Conservation (phyloP, 106 monocot species). For the Acorus gramineus region DNA sequence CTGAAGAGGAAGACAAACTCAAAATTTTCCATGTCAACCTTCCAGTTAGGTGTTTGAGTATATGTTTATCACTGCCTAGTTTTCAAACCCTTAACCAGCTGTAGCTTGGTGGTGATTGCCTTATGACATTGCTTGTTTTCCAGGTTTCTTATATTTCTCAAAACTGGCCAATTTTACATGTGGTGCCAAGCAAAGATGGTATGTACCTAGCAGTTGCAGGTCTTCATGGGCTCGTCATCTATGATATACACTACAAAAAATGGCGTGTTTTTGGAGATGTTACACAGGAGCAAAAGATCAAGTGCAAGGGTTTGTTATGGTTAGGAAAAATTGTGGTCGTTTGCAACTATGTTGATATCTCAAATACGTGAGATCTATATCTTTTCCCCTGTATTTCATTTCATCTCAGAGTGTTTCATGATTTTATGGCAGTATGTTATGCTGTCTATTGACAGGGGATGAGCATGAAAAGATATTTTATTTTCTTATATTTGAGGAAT, state of each 20-base stretch:
- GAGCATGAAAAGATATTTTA: too few species aligned
- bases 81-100: too few species aligned
- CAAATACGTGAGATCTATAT: conserved; percentile 54
- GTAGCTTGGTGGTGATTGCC: too few species aligned
- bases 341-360: conserved; percentile 82
- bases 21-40: conserved; percentile 88
- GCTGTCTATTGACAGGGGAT: neutral
- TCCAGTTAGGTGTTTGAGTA: conserved; percentile 65
- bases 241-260: conserved; percentile 79
- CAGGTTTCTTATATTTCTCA: conserved; percentile 97
- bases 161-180: conserved; percentile 95
- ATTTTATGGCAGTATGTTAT: neutral
- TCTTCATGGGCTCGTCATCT: conserved; percentile 78
- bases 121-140: conserved; percentile 4
- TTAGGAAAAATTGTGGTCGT: conserved; percentile 89
- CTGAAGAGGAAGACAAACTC: conserved; percentile 82
- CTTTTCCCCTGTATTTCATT: conserved; percentile 6
- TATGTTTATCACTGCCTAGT: too few species aligned
- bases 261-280: conserved; percentile 99
- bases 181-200: conserved; percentile 91
- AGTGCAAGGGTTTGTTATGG: conserved; percentile 96
- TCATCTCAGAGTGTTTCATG: neutral
- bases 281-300: conserved; percentile 92
- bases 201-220: conserved; percentile 93
- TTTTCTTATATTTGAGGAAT: too few species aligned